Conservation (phyloP, 306 rosid genomes). For the Trichosanthes cucumerina region DNA sequence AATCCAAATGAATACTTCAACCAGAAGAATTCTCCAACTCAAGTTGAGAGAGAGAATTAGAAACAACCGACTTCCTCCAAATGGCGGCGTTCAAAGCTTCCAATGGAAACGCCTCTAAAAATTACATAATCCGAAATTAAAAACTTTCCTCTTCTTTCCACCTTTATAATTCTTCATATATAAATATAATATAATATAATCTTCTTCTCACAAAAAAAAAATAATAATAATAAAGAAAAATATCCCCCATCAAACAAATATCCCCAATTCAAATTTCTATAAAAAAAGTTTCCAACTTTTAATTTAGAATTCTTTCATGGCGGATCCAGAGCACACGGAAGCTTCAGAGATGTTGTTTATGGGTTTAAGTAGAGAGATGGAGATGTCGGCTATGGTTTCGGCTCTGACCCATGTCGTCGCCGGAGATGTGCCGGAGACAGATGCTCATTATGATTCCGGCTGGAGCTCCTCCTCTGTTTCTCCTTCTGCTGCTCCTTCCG, state of each 20-base stretch:
- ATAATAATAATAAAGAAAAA: neutral
- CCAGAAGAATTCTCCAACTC: neutral
- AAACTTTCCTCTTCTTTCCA: neutral
- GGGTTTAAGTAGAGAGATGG: slow-evolving; percentile 26
- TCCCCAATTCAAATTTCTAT: neutral
- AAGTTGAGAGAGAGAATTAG: neutral
- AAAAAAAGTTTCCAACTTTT: neutral
- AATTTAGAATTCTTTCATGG: neutral
- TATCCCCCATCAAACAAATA: too few species aligned
- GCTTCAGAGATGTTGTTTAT: neutral
- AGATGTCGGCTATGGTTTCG: slow-evolving; percentile 33
- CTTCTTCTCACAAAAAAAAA: neutral
- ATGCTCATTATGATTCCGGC: neutral
- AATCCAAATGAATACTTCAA: neutral
- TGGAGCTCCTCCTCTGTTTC: neutral
- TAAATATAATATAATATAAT: too few species aligned
- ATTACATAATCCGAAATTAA: too few species aligned
- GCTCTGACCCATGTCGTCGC: slow-evolving; percentile 31
- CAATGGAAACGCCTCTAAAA: neutral
- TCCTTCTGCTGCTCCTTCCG: neutral
- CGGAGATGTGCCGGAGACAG: slow-evolving; percentile 9
- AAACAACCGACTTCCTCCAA: neutral
- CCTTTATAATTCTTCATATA: neutral
- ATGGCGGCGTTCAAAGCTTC: neutral
- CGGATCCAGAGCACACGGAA: neutral